These are phyloP conservation scores for Seminavis robusta DNA, from an alignment of 108 stramenopile genomes.

Conservation along the genomic window DNA sequence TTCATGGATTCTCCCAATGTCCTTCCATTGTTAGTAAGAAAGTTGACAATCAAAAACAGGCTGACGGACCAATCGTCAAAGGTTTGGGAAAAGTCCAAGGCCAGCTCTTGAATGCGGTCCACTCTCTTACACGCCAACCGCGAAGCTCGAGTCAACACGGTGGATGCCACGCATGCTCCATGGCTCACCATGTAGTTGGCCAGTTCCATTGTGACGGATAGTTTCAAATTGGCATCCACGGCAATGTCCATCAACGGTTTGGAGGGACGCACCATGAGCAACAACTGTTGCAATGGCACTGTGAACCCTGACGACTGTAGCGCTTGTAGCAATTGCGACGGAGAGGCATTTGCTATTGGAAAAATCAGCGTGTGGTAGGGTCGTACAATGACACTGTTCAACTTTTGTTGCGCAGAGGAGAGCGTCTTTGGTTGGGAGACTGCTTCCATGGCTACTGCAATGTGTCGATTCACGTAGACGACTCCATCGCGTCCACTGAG, in stretches of 20 bases:
- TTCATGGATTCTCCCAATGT: slow-evolving; percentile 28
- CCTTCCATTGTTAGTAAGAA: slow-evolving; percentile 26
- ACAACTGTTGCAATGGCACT: slow-evolving; percentile 45
- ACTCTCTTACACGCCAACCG: slow-evolving; percentile 42
- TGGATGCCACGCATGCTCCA: slow-evolving; percentile 52
- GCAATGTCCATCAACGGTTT: slow-evolving; percentile 69
- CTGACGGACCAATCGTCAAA: slow-evolving; percentile 42
- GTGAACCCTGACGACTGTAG: slow-evolving; percentile 38
- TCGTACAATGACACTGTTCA: slow-evolving; percentile 23
- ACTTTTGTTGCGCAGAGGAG: background rate
- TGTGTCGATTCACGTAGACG: slow-evolving; percentile 76
- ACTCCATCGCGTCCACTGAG: slow-evolving; percentile 58
- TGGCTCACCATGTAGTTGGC: slow-evolving; percentile 54
- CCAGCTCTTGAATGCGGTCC: slow-evolving; percentile 36
- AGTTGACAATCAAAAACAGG: slow-evolving; percentile 35
- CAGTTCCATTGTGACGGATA: slow-evolving; percentile 52
- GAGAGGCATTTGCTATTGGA: slow-evolving; percentile 67
- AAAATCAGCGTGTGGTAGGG: slow-evolving; percentile 81
- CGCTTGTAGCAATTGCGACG: slow-evolving; percentile 52
- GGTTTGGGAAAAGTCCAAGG: slow-evolving; percentile 62
- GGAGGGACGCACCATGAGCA: slow-evolving; percentile 52
- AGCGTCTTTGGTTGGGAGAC: background rate
- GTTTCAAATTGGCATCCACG: slow-evolving; percentile 59
- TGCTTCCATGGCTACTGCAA: slow-evolving; percentile 75
- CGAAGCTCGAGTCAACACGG: slow-evolving; percentile 41